phyloP scores from a whole-genome alignment of 345 rosid genomes.

The Arabis hirsuta region DNA sequence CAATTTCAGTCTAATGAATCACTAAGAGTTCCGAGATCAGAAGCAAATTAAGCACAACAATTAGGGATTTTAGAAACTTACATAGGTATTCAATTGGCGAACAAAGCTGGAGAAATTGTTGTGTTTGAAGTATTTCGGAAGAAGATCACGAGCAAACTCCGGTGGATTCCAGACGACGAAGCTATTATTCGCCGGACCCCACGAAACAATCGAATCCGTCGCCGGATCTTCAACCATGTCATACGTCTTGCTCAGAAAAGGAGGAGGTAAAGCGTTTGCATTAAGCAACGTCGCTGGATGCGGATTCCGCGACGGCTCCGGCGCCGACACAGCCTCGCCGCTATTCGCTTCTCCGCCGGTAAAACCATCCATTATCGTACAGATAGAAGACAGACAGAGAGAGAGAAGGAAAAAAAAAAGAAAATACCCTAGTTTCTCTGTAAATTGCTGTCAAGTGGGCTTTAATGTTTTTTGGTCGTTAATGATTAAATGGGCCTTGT shows the following conservation, averaged over 20 bases:
- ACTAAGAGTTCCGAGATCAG: neutral
- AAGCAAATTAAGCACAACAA: neutral
- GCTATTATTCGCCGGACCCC: conserved; percentile 82
- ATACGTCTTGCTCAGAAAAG: conserved; percentile 89
- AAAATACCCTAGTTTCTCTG: conserved; percentile 2
- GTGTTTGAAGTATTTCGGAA: conserved; percentile 90
- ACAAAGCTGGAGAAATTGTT: conserved; percentile 93
- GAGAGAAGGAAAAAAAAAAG: neutral
- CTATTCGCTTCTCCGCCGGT: conserved; percentile 18
- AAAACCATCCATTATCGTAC: conserved; percentile 29
- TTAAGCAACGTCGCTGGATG: conserved; percentile 54
- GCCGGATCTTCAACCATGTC: conserved; percentile 92
- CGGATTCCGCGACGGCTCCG: conserved; percentile 37
- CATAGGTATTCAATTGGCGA: conserved; percentile 88
- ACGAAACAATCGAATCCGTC: conserved; percentile 74
- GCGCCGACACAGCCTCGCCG: conserved; percentile 40
- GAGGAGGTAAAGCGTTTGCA: conserved; percentile 64
- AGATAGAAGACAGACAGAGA: neutral
- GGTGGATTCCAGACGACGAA: conserved; percentile 90
- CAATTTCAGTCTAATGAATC: neutral
- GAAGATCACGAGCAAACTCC: conserved; percentile 76
- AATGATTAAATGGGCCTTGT: neutral
- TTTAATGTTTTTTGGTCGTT: neutral
- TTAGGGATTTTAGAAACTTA: conserved; percentile 32
- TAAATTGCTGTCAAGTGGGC: neutral